Evolutionary conservation across 1,284 basidiomycete genomes (phyloP), one percentile per base, ranked within the genome.

Genomic region (Thecaphora thlaspeos): DNA sequence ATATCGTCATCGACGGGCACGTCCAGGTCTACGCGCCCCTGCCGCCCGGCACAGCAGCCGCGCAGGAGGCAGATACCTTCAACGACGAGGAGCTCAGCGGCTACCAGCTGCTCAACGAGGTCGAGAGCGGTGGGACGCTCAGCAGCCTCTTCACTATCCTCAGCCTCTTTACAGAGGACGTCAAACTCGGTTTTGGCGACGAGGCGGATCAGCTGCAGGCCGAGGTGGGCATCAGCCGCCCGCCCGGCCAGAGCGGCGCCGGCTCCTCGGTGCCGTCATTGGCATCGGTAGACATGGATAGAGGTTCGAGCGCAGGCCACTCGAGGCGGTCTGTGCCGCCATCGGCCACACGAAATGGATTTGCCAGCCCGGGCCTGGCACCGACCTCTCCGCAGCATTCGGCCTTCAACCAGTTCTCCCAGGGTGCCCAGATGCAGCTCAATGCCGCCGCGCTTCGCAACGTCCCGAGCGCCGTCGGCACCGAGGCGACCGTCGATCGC

Each of bases 111-210:
- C 55, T 77, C 44, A 75, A 76, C 61, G 74, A 77, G 37, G 75
- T 77, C 39, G 64, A 68, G 49, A 73, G 64, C 39, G 75, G 73
- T 43, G 73, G 94, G 11, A 98, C 92, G 0, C 82, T 97, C 15
- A 94, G 91, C 37, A 94, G 91, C 70, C 82, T 97, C 37, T 97
- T 98, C 80, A 96, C 91, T 14, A 98, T 98, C 74, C 83, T 98
- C 47, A 89, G 81, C 53, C 82, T 99, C 43, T 98, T 99, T 80
- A 99, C 95, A 1, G 94, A 98, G 79, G 89, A 97, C 73, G 88
- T 98, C 70, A 88, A 92, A 79, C 85, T 97, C 68, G 88, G 90
- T 7, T 69, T 73, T 28, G 63, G 60, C 23, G 37, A 49, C 18
- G 63, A 71, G 15, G 48, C 61, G 5, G 61, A 60, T 15, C n/a